A percentile compares a stretch with the other conserved stretches of the same genome.
phyloP scores from a whole-genome alignment of 2,329 filamentous ascomycete species.

The Penicillium sp. region DNA sequence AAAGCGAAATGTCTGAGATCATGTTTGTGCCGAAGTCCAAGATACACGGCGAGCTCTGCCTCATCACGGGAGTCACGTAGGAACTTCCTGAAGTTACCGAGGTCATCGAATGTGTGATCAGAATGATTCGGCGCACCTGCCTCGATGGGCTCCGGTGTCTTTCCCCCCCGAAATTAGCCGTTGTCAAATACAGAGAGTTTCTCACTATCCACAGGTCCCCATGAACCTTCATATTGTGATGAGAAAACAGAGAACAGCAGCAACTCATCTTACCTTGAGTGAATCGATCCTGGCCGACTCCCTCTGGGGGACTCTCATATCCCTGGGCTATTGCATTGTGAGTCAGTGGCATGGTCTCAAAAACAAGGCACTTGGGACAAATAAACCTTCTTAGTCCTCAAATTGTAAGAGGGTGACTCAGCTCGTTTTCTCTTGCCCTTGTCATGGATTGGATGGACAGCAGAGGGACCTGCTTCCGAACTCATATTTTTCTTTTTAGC shows the following conservation, averaged over 20 bases:
- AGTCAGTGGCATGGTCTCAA: background rate
- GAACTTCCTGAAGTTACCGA: background rate
- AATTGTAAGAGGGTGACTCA: background rate
- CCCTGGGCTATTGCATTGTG: background rate
- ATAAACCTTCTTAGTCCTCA: background rate
- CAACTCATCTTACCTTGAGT: background rate
- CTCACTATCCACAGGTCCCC: too few species aligned
- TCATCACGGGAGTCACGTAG: background rate
- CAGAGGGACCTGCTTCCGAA: background rate
- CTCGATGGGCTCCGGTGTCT: background rate
- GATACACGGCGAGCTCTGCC: background rate
- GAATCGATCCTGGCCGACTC: background rate
- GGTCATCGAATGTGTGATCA: background rate
- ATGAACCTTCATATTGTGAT: background rate
- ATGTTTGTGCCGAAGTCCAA: background rate
- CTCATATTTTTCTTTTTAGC: background rate
- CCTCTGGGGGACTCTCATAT: background rate
- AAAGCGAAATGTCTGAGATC: constrained; percentile 1
- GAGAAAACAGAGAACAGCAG: background rate
- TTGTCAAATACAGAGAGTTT: background rate
- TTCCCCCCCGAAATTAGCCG: background rate
- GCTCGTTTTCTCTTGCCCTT: background rate
- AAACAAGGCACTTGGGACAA: too few species aligned
- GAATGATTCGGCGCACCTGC: background rate
- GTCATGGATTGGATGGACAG: background rate